Base-by-base conservation (phyloP, 345 rosid genomes). In the Hirschfeldia incana region DNA sequence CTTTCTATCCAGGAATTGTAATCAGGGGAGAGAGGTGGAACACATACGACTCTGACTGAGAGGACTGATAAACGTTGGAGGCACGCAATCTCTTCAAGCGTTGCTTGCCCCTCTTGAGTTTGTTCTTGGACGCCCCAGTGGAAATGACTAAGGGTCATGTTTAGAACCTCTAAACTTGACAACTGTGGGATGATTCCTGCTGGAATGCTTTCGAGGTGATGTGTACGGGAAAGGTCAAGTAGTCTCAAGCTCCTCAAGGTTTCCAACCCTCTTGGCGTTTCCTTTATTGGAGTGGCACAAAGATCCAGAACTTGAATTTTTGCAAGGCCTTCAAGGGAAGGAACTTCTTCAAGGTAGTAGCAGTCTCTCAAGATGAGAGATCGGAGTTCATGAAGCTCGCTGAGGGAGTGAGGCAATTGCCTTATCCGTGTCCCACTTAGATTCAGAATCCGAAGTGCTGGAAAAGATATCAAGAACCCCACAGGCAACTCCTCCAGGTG, bases 271-370 rank as follows among this genome's bases (percentile, higher is more conserved):
- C 34, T 72, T 2, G 87, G 91, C 9, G 72, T 49, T 49, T 85
- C 49, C 55, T 11, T 36, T 13, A 88, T 78, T 4, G 74, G 64
- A 8, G 88, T 82, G 57, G 80, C 83, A 51, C 67, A 84, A 7
- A 86, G 84, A 80, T 88, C 85, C 44, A 88, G 75, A 51, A 78
- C 71, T 69, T 76, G 83, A 53, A 88, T 67, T 69, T 82, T 84
- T 28, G 21, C 65, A 8, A 86, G 84, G 33, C 67, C 58, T 34
- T 72, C 74, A 63, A 86, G 42, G 44, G 85, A 37, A 42, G 89
- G 87, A 26, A 82, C 42, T 65, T 78, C 73, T 28, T 78, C 75
- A n/a, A 88, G 81, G 55, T 65, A 61, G 69, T 10, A 66, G 61
- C 85, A 85, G 46, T 77, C 78, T 71, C 73, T 74, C 72, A 88